A percentile compares a stretch with the other conserved stretches of the same genome.
phyloP scores from a whole-genome alignment of 306 rosid genomes.

The Castanea crenata region DNA sequence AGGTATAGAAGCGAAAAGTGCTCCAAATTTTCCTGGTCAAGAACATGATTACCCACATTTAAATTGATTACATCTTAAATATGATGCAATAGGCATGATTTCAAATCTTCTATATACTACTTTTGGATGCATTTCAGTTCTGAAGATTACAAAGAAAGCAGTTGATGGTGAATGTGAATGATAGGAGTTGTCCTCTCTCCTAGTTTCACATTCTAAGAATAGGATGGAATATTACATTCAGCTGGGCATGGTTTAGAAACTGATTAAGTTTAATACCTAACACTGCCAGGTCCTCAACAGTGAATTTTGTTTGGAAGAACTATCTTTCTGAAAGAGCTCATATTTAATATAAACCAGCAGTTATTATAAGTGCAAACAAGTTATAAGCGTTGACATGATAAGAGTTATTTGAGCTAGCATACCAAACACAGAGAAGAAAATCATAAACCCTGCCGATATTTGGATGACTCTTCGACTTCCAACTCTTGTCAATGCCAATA shows the following conservation, averaged over 20 bases:
- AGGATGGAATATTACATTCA: neutral
- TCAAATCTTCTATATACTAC: neutral
- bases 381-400: neutral
- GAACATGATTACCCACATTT: neutral
- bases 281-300: neutral
- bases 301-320: neutral
- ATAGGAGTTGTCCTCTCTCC: too few relatives aligned
- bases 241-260: neutral
- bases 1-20: constrained; percentile 74
- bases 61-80: neutral
- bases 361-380: neutral
- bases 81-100: neutral
- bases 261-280: neutral
- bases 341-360: too few relatives aligned
- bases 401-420: constrained; percentile 6
- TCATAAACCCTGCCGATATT: constrained; percentile 82
- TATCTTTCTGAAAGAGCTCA: too few relatives aligned
- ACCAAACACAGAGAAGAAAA: constrained; percentile 84
- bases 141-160: neutral
- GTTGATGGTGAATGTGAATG: neutral
- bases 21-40: constrained; percentile 72
- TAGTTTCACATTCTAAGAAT: neutral
- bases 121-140: neutral
- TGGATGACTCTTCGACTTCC: constrained; percentile 92
- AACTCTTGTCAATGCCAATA: constrained; percentile 73